Evolutionary conservation across 192 early-diverging fungal species (phyloP), one percentile per base, ranked within the genome.

Genomic region (Glomus cerebriforme): DNA sequence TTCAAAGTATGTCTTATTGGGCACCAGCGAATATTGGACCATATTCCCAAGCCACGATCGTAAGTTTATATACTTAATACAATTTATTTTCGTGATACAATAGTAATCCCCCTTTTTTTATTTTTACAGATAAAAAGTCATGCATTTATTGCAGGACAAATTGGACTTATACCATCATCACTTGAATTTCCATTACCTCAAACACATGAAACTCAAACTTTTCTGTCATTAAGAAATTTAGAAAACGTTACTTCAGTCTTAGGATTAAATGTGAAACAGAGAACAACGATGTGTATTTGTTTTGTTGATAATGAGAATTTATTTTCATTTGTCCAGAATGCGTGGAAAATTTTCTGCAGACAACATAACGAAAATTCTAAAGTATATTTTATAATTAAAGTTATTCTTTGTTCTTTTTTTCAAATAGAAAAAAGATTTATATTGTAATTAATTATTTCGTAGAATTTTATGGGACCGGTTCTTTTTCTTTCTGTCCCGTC

Each of bases 21-120:
- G 94, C 94, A 10, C 94, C 94, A 32, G 93, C 94, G 31, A 95
- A 95, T 76, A 95, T 95, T 80, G 94, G 94, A 27, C 94, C 94
- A 26, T 95, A 95, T 81, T 92, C 91, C 15, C 94, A 95, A 81
- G 87, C 89, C 19, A 87, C 86, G 31, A 83, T 87, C 81, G 91
- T 92, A 84, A 64, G 79, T 81, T 58, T 32, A 17, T 59, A 59
- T 31, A 17, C 19, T 29, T 19, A 5, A 32, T 3, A 5, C 49
- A 7, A 12, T 63, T 34, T 26, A 63, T 78, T 0, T 66, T 12
- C 4, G 6, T 7, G 39, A 67, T 2, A 12, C 32, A 7, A 45
- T 34, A 54, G 8, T 12, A 29, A 19, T 60, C n/a, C 22, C 17
- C 71, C 27, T 37, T 60, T n/a, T 58, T 31, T 24, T 32, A 60